A percentile compares a stretch with the other conserved stretches of the same genome.
These are phyloP conservation scores for Nepenthes gracilis DNA, from an alignment of 148 eudicot genomes.

Conservation along the genomic window DNA sequence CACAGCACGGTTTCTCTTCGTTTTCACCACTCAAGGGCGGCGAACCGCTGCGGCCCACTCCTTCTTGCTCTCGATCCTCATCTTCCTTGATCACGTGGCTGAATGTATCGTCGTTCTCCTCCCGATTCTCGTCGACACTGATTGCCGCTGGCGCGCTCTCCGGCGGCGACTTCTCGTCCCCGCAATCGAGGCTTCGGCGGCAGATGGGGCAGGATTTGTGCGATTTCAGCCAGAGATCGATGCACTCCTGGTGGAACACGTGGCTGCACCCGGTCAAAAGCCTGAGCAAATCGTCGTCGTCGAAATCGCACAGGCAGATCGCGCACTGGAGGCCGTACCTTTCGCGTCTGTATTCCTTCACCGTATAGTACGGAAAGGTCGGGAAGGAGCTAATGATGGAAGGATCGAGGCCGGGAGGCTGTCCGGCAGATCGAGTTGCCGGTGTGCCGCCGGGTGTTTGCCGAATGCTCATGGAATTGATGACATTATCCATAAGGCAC, in stretches of 20 bases:
- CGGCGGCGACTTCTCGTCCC: conserved; percentile 1
- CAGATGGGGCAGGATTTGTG: conserved; percentile 71
- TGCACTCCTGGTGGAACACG: conserved; percentile 71
- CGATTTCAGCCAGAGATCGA: conserved; percentile 60
- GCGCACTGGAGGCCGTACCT: conserved; percentile 69
- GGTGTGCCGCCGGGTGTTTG: conserved; percentile 26
- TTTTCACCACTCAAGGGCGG: background rate
- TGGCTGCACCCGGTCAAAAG: conserved; percentile 50
- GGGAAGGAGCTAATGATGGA: conserved; percentile 45
- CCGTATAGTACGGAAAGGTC: conserved; percentile 35
- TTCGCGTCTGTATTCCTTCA: conserved; percentile 40
- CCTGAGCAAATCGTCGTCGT: conserved; percentile 31
- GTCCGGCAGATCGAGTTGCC: conserved; percentile 3
- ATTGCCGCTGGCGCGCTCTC: background rate
- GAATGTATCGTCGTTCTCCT: background rate
- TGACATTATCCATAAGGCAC: conserved; percentile 39
- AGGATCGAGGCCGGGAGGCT: conserved; percentile 36
- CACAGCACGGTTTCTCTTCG: background rate
- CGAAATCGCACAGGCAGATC: conserved; percentile 62
- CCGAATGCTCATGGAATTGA: conserved; percentile 18
- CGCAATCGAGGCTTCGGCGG: conserved; percentile 32
- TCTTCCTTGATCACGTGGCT: background rate
- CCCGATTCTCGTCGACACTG: background rate
- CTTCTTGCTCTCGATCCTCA: background rate
- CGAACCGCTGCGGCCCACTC: background rate